phyloP scores from a whole-genome alignment of 106 monocot species.

The Allium fistulosum region DNA sequence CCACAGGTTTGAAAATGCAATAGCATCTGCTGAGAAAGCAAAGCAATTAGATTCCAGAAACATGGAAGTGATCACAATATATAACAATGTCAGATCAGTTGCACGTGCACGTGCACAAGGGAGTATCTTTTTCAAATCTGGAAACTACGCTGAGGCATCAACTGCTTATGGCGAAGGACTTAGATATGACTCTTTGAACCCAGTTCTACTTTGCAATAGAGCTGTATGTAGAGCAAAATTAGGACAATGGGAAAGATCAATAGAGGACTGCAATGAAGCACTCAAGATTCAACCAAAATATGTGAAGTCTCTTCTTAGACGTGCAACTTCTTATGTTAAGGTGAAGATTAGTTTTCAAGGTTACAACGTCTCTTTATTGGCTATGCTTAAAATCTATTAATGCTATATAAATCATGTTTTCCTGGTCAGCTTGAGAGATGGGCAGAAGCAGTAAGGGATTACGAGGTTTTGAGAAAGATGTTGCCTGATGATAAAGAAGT shows the following conservation, averaged over 20 bases:
- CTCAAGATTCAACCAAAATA: slow-evolving; percentile 49
- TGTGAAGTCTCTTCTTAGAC: slow-evolving; percentile 58
- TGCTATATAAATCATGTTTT: background rate
- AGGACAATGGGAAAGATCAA: slow-evolving; percentile 52
- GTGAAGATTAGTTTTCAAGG: slow-evolving; percentile 12
- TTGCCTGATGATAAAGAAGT: slow-evolving; percentile 62
- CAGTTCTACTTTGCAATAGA: slow-evolving; percentile 67
- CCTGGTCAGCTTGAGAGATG: slow-evolving; percentile 52
- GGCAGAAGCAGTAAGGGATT: slow-evolving; percentile 73
- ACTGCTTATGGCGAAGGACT: slow-evolving; percentile 57
- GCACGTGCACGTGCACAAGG: slow-evolving; percentile 37
- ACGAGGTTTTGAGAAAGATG: slow-evolving; percentile 63
- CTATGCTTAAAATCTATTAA: background rate
- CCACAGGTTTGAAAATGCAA: slow-evolving; percentile 61
- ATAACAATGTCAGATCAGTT: slow-evolving; percentile 34
- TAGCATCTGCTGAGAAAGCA: slow-evolving; percentile 37
- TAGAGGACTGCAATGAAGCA: slow-evolving; percentile 58
- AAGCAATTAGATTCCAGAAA: slow-evolving; percentile 33
- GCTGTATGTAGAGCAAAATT: slow-evolving; percentile 64
- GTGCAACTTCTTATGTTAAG: slow-evolving; percentile 74
- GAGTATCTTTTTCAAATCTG: slow-evolving; percentile 44
- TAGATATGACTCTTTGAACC: slow-evolving; percentile 43
- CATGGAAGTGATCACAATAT: slow-evolving; percentile 16
- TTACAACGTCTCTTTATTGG: background rate
- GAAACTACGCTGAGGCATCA: slow-evolving; percentile 47